Evolutionary conservation across 768 basidiomycete genomes (phyloP), one percentile per base, ranked within the genome.

Genomic region (Suillus sp.): DNA sequence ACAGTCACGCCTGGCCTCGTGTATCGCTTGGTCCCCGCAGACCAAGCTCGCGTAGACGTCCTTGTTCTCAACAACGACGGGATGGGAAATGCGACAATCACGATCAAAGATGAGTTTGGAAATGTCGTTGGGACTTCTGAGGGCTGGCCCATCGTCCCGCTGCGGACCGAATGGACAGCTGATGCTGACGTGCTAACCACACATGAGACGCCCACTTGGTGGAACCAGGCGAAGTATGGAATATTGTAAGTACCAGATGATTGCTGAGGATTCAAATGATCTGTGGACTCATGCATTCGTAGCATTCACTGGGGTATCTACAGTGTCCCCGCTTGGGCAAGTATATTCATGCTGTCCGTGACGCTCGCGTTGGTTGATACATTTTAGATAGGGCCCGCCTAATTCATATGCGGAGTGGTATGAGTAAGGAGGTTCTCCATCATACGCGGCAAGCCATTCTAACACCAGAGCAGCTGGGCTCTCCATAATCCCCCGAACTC

Each of bases 121-220:
- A 70, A 71, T 1, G 51, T 79, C 37, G 64, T 84, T 8, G 74
- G 77, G 13, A 71, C 65, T 0, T 80, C 77, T 0, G 62, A 56
- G 20, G 79, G 76, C 18, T 85, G 80, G 78, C 66, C 72, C 2
- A 75, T 78, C 13, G 71, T 65, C 1, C 74, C 79, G 0, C 73
- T 83, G 45, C 70, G 78, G 6, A 75, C 79, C 42, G 71, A 71
- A 1, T 85, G 81, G 78, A 78, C 76, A 4, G 68, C 75, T 0
- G 77, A 80, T 37, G 68, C 72, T 47, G 70, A 64, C 38, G 72
- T 78, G 22, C 64, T 84, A 61, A 75, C 70, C 1, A 73, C 72
- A 38, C 85, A 85, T 57, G 84, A 87, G 64, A 77, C 83, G 1
- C 86, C 86, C 0, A 75, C 75, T 30, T 87, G 86, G 86, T 87